Conservation (phyloP, 345 rosid species). For the Linum tenue region DNA sequence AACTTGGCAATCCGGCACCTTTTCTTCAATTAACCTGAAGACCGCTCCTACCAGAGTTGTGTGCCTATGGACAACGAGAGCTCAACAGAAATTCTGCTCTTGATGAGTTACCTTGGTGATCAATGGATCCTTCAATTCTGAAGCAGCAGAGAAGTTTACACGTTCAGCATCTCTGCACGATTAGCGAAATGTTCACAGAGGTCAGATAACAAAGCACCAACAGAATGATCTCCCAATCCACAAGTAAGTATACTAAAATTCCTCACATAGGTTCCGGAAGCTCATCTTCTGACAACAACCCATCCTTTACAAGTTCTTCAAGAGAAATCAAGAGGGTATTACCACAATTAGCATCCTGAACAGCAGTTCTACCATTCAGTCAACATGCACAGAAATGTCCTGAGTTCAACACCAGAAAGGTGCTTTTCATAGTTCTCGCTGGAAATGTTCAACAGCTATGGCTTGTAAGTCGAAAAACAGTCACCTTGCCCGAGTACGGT, state of each 20-base stretch:
- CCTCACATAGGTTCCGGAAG: constrained; percentile 68
- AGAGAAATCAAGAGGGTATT: constrained; percentile 84
- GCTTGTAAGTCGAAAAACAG: background rate
- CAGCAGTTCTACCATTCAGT: background rate
- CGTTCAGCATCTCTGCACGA: constrained; percentile 45
- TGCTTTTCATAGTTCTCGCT: too few relatives aligned
- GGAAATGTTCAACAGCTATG: background rate
- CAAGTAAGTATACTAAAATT: background rate
- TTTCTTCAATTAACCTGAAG: background rate
- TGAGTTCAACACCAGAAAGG: background rate
- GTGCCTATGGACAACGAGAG: background rate
- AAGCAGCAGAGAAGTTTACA: constrained; percentile 49
- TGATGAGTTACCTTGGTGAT: constrained; percentile 52
- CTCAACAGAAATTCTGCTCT: background rate
- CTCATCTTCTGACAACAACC: constrained; percentile 54
- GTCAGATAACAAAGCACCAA: background rate
- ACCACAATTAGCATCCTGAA: constrained; percentile 95
- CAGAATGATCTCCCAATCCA: background rate
- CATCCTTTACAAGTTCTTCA: constrained; percentile 82
- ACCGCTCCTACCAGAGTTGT: background rate
- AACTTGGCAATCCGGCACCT: too few relatives aligned
- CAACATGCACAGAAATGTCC: background rate
- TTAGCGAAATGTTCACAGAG: constrained; percentile 2
- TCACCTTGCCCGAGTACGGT: constrained; percentile 90
- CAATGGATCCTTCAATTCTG: constrained; percentile 60